Conservation (phyloP, 1,284 basidiomycete genomes). For the Stygiomarasmius scandens region DNA sequence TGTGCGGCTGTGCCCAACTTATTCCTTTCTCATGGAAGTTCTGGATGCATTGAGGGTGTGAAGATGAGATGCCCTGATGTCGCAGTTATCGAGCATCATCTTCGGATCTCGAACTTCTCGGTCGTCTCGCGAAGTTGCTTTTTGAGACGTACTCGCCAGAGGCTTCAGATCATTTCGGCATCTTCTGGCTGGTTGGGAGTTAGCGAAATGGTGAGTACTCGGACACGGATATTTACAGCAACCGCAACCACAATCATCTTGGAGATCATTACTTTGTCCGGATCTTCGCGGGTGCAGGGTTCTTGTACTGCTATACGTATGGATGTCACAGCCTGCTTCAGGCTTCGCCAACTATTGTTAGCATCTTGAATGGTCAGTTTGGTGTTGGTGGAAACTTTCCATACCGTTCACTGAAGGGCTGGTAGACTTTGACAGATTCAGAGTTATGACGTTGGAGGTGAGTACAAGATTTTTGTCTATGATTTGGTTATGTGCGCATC, state of each 20-base stretch:
- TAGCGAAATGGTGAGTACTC: too few species aligned
- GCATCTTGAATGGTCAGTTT: neutral
- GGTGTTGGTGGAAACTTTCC: neutral
- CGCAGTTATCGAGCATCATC: too few species aligned
- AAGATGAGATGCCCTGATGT: neutral
- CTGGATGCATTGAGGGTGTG: neutral
- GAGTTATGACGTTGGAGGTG: neutral
- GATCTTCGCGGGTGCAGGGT: neutral
- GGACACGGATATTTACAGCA: too few species aligned
- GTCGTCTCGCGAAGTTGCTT: too few species aligned
- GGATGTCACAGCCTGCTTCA: neutral
- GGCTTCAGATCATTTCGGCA: too few species aligned
- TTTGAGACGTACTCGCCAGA: too few species aligned
- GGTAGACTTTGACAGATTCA: too few species aligned
- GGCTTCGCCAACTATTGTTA: neutral
- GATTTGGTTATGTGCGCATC: neutral
- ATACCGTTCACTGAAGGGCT: neutral
- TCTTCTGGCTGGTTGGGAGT: too few species aligned
- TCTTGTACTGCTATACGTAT: neutral
- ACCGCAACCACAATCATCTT: neutral
- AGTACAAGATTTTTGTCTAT: too few species aligned
- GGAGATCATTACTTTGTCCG: neutral
- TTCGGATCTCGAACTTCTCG: too few species aligned
- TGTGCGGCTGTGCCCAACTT: neutral
- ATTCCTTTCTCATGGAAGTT: neutral